Evolutionary conservation across 306 rosid genomes (phyloP).

Genomic region (Gynostemma pentaphyllum): DNA sequence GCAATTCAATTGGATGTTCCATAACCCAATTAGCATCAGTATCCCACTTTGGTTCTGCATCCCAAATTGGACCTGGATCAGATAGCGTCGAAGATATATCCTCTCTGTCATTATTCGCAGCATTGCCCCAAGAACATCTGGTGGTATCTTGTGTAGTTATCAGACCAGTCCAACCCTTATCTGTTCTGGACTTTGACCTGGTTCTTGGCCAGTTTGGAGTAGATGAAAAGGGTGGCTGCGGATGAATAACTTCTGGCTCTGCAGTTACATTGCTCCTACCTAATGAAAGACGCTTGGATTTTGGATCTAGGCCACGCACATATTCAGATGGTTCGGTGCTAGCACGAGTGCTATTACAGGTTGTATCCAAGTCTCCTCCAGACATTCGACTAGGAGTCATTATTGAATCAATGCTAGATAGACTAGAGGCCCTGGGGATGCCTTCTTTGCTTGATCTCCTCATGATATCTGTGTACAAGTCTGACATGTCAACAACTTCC

Average conservation of each 20-base stretch:
- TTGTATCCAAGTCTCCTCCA: conserved; percentile 68
- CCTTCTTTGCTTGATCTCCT: conserved; percentile 77
- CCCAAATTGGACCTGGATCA: conserved; percentile 99
- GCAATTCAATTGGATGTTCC: conserved; percentile 86
- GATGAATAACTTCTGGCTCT: conserved; percentile 94
- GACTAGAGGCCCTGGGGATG: conserved; percentile 94
- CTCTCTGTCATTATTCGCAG: conserved; percentile 69
- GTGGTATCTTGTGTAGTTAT: conserved; percentile 68
- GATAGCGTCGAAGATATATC: conserved; percentile 93
- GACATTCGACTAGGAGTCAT: conserved; percentile 95
- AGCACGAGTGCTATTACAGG: conserved; percentile 69
- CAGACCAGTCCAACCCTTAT: conserved; percentile 85
- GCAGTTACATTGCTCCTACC: conserved; percentile 74
- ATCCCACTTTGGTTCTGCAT: conserved; percentile 97
- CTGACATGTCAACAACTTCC: conserved; percentile 78
- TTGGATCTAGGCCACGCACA: conserved; percentile 93
- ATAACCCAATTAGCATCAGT: conserved; percentile 72
- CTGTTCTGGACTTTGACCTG: conserved; percentile 84
- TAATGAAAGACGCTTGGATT: conserved; percentile 74
- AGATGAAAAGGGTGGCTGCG: conserved; percentile 74
- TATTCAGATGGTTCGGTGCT: conserved; percentile 89
- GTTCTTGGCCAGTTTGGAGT: conserved; percentile 99
- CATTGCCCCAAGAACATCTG: conserved; percentile 73
- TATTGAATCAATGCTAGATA: conserved; percentile 96
- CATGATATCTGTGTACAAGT: conserved; percentile 75